Conservation (phyloP, 306 rosid species). For the Lablab purpureus region DNA sequence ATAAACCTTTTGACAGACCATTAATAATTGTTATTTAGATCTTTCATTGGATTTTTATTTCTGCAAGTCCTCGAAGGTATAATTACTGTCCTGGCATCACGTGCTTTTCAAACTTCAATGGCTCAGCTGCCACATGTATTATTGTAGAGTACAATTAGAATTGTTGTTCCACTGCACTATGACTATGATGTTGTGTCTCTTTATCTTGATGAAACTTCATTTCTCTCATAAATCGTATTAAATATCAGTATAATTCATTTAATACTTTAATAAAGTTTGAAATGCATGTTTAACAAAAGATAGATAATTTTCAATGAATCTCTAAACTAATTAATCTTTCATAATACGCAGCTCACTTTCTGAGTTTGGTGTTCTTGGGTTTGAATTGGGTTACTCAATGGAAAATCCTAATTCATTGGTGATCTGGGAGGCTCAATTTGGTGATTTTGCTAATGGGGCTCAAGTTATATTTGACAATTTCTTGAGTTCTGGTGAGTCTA, state of each 20-base stretch:
- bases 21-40: conserved; percentile 1
- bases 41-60: conserved; percentile 17
- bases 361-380: conserved; percentile 96
- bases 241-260: background rate
- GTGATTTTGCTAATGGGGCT: conserved; percentile 96
- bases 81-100: background rate
- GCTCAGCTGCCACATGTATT: background rate
- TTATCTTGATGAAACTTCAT: conserved; percentile 30
- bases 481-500: conserved; percentile 91
- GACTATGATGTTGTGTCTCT: background rate
- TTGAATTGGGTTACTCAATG: conserved; percentile 96
- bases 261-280: background rate
- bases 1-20: background rate
- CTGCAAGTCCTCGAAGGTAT: background rate
- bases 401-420: conserved; percentile 95
- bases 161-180: background rate
- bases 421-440: conserved; percentile 99
- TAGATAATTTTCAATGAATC: conserved; percentile 27
- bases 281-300: background rate
- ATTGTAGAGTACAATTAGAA: background rate
- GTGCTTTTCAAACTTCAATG: conserved; percentile 11
- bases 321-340: conserved; percentile 32
- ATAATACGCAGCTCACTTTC: conserved; percentile 83
- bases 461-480: conserved; percentile 96
- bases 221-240: background rate